phyloP scores from a whole-genome alignment of 495 filamentous ascomycete species.

The Astrothelium subdiscretum region DNA sequence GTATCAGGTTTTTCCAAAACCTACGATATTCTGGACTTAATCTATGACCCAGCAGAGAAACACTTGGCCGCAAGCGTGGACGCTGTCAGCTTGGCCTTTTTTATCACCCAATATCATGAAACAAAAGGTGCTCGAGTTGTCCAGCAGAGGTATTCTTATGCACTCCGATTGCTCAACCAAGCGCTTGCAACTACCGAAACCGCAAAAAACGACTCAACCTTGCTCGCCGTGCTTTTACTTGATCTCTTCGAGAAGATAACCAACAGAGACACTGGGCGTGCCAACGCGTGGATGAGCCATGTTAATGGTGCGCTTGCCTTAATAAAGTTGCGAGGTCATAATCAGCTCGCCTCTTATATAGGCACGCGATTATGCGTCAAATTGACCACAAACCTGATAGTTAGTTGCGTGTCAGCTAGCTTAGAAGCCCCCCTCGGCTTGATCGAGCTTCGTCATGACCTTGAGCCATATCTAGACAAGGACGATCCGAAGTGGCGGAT shows the following conservation, averaged over 20 bases:
- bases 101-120: constrained; percentile 8
- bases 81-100: constrained; percentile 21
- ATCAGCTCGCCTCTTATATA: constrained; percentile 4
- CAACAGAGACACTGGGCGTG: constrained; percentile 6
- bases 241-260: constrained; percentile 25
- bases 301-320: constrained; percentile 20
- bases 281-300: constrained; percentile 19
- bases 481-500: constrained; percentile 17
- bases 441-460: constrained; percentile 11
- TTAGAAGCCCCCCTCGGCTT: constrained; percentile 13
- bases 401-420: constrained; percentile 16
- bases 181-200: constrained; percentile 5
- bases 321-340: constrained; percentile 13
- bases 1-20: constrained; percentile 18
- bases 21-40: constrained; percentile 14
- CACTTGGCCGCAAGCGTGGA: constrained; percentile 13
- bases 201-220: constrained; percentile 12
- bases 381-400: constrained; percentile 15
- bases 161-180: constrained; percentile 12
- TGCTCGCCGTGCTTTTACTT: constrained; percentile 19
- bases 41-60: constrained; percentile 4
- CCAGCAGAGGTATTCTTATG: constrained; percentile 11
- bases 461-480: constrained; percentile 13
- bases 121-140: constrained; percentile 5
- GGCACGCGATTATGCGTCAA: constrained; percentile 11